Conservation (phyloP, 2,329 filamentous ascomycete genomes). For the Clarireedia monteithiana region DNA sequence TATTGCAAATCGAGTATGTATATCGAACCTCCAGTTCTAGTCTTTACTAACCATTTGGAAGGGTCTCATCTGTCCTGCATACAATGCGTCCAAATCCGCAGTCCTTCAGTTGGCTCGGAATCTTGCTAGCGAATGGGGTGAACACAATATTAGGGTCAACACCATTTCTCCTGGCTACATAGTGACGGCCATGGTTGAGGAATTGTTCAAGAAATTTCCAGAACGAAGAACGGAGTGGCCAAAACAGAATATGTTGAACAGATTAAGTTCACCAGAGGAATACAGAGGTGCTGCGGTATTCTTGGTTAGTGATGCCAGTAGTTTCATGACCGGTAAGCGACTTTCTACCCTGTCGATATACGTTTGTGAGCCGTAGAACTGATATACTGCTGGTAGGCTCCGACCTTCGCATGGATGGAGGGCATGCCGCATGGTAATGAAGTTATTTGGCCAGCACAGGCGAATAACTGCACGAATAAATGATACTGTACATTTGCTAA, state of each 20-base stretch:
- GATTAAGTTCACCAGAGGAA: slow-evolving; percentile 59
- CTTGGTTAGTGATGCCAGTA: slow-evolving; percentile 57
- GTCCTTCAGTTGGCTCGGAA: slow-evolving; percentile 65
- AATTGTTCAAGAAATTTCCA: slow-evolving; percentile 68
- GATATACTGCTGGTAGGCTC: slow-evolving; percentile 1
- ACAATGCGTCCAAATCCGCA: slow-evolving; percentile 70
- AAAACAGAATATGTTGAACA: slow-evolving; percentile 75
- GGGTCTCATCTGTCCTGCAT: slow-evolving; percentile 56
- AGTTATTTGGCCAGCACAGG: no score
- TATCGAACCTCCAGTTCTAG: neutral
- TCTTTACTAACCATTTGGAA: slow-evolving; percentile 10
- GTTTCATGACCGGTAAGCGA: slow-evolving; percentile 55
- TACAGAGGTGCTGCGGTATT: slow-evolving; percentile 66
- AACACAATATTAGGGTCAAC: slow-evolving; percentile 64
- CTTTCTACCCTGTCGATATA: neutral
- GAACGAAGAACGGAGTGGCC: slow-evolving; percentile 64
- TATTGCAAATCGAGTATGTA: slow-evolving; percentile 51
- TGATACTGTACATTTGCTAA: no score
- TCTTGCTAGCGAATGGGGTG: slow-evolving; percentile 65
- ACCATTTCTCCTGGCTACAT: slow-evolving; percentile 77
- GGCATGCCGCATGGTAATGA: slow-evolving; percentile 41
- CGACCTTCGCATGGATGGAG: slow-evolving; percentile 26
- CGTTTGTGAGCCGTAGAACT: no score
- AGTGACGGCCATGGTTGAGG: slow-evolving; percentile 74
- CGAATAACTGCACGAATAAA: no score